Evolutionary conservation across 2,329 filamentous ascomycete genomes (phyloP).

Genomic region (Fusarium secorum): DNA sequence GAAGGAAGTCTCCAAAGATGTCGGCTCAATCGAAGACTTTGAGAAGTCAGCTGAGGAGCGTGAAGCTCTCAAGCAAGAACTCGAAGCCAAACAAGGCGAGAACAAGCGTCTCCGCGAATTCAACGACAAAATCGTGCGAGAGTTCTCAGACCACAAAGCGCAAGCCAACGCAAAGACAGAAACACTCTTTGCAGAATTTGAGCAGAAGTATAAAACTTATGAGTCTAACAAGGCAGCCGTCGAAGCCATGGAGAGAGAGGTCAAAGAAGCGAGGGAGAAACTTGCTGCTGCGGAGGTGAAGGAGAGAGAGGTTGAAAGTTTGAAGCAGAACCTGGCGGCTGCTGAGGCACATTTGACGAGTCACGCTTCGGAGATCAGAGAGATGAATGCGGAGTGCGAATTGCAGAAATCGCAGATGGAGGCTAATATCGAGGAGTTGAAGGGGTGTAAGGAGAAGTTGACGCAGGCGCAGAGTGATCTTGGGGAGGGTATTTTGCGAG

Average conservation of each 20-base stretch:
- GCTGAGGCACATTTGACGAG: constrained; percentile 28
- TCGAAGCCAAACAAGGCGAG: constrained; percentile 36
- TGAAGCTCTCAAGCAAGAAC: constrained; percentile 35
- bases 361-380: constrained; percentile 35
- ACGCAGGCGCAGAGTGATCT: constrained; percentile 34
- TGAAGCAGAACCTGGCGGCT: constrained; percentile 30
- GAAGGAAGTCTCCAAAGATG: constrained; percentile 42
- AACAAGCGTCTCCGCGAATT: constrained; percentile 39
- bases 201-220: constrained; percentile 39
- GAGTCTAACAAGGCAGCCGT: constrained; percentile 39
- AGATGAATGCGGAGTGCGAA: constrained; percentile 41
- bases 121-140: constrained; percentile 37
- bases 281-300: constrained; percentile 49
- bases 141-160: constrained; percentile 35
- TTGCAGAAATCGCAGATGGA: constrained; percentile 38
- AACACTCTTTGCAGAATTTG: constrained; percentile 36
- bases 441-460: constrained; percentile 32
- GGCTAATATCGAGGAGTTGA: constrained; percentile 28
- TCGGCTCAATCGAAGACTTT: constrained; percentile 40
- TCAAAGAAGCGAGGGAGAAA: constrained; percentile 51
- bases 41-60: constrained; percentile 36
- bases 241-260: constrained; percentile 56
- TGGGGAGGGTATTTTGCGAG: constrained; percentile 31
- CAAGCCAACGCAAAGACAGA: constrained; percentile 34
- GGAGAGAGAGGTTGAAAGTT: constrained; percentile 54